Evolutionary conservation across 2,329 filamentous ascomycete species (phyloP).

Genomic region (Capronia americana): DNA sequence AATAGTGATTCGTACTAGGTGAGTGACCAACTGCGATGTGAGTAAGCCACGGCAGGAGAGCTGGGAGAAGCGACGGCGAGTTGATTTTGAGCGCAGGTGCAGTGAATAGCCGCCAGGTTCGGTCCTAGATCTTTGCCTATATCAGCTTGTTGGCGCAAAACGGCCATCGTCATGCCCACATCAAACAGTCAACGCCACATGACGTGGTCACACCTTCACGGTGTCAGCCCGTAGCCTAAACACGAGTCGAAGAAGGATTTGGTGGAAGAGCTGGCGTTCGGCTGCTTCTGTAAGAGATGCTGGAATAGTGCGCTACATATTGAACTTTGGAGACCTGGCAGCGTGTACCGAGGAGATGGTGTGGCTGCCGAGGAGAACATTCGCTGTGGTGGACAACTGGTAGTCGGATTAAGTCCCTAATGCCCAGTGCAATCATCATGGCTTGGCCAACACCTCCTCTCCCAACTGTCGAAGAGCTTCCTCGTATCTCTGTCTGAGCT

Average conservation of each 20-base stretch:
- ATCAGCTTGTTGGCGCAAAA: neutral
- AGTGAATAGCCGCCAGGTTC: neutral
- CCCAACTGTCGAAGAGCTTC: slow-evolving; percentile 36
- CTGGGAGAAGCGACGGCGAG: neutral
- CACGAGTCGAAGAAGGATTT: neutral
- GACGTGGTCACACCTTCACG: neutral
- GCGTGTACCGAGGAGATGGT: neutral
- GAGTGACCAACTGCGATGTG: slow-evolving; percentile 10
- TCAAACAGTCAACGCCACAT: neutral
- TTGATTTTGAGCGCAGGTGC: neutral
- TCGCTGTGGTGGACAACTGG: neutral
- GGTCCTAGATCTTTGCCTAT: neutral
- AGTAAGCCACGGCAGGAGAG: slow-evolving; percentile 10
- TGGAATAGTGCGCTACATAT: neutral
- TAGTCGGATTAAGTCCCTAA: neutral
- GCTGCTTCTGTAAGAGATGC: neutral
- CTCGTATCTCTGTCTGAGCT: slow-evolving; percentile 33
- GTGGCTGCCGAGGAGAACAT: neutral
- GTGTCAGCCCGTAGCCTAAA: neutral
- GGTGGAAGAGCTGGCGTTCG: neutral
- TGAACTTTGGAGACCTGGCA: neutral
- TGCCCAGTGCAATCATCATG: neutral
- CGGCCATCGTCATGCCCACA: neutral
- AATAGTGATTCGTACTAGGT: neutral
- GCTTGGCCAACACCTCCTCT: slow-evolving; percentile 29